Evolutionary conservation across 1,139 yeast species (phyloP).

Genomic region (Protomyces pachydermus): DNA sequence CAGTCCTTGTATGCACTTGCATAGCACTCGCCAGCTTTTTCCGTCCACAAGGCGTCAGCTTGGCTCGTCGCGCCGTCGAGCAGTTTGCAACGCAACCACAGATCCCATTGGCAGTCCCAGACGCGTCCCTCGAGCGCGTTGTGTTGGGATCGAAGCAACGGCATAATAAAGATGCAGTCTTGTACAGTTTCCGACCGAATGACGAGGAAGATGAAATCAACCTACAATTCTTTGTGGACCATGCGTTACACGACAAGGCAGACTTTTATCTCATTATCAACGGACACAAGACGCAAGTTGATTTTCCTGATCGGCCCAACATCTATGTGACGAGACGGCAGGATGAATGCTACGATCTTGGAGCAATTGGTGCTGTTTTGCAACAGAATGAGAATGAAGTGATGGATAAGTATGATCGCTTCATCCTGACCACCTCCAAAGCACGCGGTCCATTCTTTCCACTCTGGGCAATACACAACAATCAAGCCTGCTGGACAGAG

Average conservation of each 20-base stretch:
- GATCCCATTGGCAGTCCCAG: neutral
- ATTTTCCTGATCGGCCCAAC: constrained; percentile 2
- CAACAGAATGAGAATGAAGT: constrained; percentile 1
- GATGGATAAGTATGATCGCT: constrained; percentile 3
- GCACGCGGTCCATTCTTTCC: constrained; percentile 23
- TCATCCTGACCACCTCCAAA: constrained; percentile 15
- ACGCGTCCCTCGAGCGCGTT: neutral
- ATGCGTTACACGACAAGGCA: constrained; percentile 17
- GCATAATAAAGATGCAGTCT: neutral
- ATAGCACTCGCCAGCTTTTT: neutral
- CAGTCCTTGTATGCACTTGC: neutral
- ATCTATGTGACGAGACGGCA: constrained; percentile 6
- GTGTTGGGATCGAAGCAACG: neutral
- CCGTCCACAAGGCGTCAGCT: neutral
- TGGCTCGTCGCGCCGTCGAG: neutral
- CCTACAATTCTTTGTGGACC: constrained; percentile 12
- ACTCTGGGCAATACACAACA: constrained; percentile 1
- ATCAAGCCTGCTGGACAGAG: constrained; percentile 10
- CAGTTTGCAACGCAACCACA: neutral
- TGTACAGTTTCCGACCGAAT: constrained; percentile 3
- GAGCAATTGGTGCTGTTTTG: constrained; percentile 7
- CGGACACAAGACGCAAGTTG: neutral
- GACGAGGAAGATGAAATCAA: constrained; percentile 4
- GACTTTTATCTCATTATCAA: constrained; percentile 19
- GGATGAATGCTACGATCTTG: constrained; percentile 16